Evolutionary conservation across 805 yeast genomes (phyloP).

Genomic region (Starmera dryadoides): DNA sequence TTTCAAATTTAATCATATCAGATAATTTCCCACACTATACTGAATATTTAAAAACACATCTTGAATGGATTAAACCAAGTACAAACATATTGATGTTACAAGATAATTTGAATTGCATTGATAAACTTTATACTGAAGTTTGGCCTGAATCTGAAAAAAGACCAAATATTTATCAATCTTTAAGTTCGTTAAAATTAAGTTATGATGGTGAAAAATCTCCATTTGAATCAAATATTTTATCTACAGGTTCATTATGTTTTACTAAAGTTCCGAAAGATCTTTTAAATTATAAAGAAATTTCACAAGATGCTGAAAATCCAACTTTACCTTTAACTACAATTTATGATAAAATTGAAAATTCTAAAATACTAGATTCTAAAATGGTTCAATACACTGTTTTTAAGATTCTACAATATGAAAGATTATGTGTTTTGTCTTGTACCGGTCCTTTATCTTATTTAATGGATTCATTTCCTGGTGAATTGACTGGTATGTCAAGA

Average conservation of each 20-base stretch:
- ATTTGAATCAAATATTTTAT: constrained; percentile 43
- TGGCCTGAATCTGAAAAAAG: constrained; percentile 42
- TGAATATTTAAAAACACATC: constrained; percentile 40
- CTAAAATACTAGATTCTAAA: constrained; percentile 23
- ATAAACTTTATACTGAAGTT: constrained; percentile 34
- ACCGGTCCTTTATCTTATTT: constrained; percentile 66
- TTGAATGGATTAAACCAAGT: constrained; percentile 29
- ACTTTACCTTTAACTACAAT: constrained; percentile 3
- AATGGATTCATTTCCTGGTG: constrained; percentile 59
- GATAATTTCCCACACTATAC: constrained; percentile 55
- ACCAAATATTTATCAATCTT: constrained; percentile 42
- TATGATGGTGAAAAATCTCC: constrained; percentile 23
- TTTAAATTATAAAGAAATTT: not conserved
- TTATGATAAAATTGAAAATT: constrained; percentile 16
- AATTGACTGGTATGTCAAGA: constrained; percentile 35
- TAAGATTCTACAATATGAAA: constrained; percentile 51
- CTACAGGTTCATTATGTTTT: constrained; percentile 45
- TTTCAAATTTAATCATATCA: constrained; percentile 50
- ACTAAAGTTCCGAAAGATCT: constrained; percentile 36
- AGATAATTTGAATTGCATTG: constrained; percentile 67
- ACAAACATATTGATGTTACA: constrained; percentile 59
- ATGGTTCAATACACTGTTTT: constrained; percentile 27
- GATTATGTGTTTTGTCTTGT: constrained; percentile 59
- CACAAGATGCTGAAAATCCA: not conserved
- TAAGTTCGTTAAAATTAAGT: constrained; percentile 66